These are phyloP conservation scores for Thuidium tamariscinum DNA, from an alignment of 225 moss, liverwort and hornwort species.

Conservation along the genomic window DNA sequence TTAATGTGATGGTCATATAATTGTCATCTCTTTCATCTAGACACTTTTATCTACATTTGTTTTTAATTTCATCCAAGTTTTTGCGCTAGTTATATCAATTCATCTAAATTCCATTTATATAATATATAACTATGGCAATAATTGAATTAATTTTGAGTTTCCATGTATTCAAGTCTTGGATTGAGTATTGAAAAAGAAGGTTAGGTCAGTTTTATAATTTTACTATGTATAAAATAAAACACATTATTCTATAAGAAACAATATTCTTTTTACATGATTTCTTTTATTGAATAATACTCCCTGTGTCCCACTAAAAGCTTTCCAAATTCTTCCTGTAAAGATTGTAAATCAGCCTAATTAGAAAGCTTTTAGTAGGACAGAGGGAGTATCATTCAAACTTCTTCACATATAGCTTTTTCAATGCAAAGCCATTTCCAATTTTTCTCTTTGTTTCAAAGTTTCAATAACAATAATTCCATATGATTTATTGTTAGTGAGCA, in stretches of 20 bases:
- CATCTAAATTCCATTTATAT: not conserved
- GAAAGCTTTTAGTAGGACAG: too few relatives aligned
- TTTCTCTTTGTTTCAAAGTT: fast-evolving
- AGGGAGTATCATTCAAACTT: too few relatives aligned
- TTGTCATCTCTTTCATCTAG: not conserved
- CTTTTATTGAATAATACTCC: too few relatives aligned
- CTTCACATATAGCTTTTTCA: not conserved
- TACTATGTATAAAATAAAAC: not conserved
- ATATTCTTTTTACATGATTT: too few relatives aligned
- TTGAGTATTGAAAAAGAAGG: not conserved
- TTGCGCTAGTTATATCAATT: not conserved
- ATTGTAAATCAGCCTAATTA: too few relatives aligned
- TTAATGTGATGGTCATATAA: not conserved
- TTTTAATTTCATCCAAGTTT: not conserved
- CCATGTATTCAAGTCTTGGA: fast-evolving
- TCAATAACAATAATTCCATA: not conserved
- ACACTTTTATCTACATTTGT: not conserved
- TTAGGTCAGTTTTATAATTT: not conserved
- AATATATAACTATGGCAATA: fast-evolving
- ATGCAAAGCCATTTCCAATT: not conserved
- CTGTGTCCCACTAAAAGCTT: too few relatives aligned
- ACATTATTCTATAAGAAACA: too few relatives aligned
- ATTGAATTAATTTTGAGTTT: not conserved
- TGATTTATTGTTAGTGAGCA: fast-evolving
- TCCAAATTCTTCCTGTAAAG: too few relatives aligned